Base-by-base conservation (phyloP, 768 basidiomycete species). In the Termitomyces sp. region DNA sequence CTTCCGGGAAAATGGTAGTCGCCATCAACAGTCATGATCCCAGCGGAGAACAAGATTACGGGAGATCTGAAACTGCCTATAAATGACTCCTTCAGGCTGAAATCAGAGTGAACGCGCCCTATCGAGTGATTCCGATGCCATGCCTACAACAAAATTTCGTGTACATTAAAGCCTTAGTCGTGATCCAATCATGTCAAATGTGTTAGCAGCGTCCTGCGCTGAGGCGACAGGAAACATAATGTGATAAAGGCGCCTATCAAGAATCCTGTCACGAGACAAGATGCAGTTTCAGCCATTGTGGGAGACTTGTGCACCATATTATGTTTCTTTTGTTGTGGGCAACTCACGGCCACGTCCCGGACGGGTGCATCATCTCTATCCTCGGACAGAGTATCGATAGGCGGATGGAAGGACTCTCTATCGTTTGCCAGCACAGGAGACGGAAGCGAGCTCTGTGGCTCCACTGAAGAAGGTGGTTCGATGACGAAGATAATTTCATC, bases 241-340 rank as follows among this genome's bases (percentile, higher is more conserved):
- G 84, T 77, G 63, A 84, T 72, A 61, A 83, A 79, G 26, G 83
- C 76, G 43, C 84, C 84, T 46, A 84, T 69, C 49, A 88, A 71
- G 63, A 88, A 82, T 37, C 86, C 86, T 22, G 85, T 73, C 26
- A 76, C 72, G 18, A 76, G 58, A 56, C 71, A 73, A 12, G 73
- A 73, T 4, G 75, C 71, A 5, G 71, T 73, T 42, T 76, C 75
- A 5, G 64, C 61, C 20, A 71, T 63, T 22, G 58, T 63, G 6
- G 64, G 59, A 20, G 69, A 55, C 9, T 64, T 53, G 55, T 46
- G 52, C 43, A 4, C 54, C 43, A 3, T 49, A 48, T 37, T 58
- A 53, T 8, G 62, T 62, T 9, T 60, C 61, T 31, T 61, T 59
- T 14, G 53, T 29, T 24, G 18, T 26, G 37, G 46, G 27, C 22